Percentiles rank a stretch among this genome's conserved stretches.
phyloP scores from a whole-genome alignment of 2,329 filamentous ascomycete species.

The Diaporthe aspalathi region DNA sequence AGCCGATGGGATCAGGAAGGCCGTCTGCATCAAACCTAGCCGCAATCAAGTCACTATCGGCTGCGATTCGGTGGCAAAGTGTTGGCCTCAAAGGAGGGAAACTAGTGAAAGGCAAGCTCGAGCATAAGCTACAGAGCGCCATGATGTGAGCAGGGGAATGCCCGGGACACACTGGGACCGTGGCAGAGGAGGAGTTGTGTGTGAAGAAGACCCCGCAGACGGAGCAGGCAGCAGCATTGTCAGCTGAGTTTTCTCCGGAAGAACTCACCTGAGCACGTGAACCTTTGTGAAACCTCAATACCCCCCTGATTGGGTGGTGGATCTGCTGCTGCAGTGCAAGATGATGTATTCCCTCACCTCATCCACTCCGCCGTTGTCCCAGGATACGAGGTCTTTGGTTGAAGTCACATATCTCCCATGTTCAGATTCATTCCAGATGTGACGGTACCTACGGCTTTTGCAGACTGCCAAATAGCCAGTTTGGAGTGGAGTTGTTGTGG shows the following conservation, averaged over 20 bases:
- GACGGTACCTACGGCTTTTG: no score
- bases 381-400: no score
- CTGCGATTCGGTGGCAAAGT: fast-evolving
- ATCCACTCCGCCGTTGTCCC: no score
- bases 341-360: no score
- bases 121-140: background rate
- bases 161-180: no score
- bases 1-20: background rate
- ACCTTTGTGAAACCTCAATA: background rate
- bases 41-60: background rate
- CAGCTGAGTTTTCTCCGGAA: background rate
- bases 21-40: no score
- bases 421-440: no score
- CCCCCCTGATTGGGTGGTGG: background rate
- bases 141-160: background rate
- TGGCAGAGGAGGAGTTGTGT: background rate
- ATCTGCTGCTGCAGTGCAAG: no score
- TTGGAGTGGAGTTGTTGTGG: no score
- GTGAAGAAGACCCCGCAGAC: background rate
- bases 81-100: background rate
- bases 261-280: background rate
- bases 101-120: background rate
- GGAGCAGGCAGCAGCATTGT: background rate
- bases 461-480: no score
- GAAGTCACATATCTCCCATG: no score